These are phyloP conservation scores for Malassezia restricta DNA, from an alignment of 1,284 basidiomycete genomes.

Conservation along the genomic window DNA sequence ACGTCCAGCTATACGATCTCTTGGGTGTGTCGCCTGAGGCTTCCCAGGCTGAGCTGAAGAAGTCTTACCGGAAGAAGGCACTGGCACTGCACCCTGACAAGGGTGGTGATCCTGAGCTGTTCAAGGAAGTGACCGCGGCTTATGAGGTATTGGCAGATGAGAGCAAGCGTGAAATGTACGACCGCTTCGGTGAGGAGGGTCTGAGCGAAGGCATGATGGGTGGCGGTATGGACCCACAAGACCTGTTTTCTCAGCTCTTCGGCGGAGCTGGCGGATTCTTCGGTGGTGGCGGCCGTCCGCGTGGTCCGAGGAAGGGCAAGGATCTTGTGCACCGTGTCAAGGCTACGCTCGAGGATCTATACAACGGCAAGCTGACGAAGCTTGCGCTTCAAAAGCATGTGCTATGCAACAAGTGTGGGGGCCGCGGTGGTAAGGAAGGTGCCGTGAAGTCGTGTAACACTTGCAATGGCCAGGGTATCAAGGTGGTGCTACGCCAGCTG, in stretches of 20 bases:
- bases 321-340: constrained; percentile 94
- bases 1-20: constrained; percentile 40
- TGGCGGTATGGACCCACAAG: constrained; percentile 92
- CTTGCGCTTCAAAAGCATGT: constrained; percentile 91
- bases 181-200: constrained; percentile 85
- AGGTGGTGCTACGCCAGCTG: constrained; percentile 83
- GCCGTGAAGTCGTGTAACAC: constrained; percentile 67
- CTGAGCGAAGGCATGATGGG: constrained; percentile 57
- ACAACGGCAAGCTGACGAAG: constrained; percentile 96
- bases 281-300: constrained; percentile 56
- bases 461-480: constrained; percentile 84
- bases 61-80: constrained; percentile 39
- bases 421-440: constrained; percentile 94
- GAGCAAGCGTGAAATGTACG: constrained; percentile 62
- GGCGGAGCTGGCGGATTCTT: constrained; percentile 57
- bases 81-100: constrained; percentile 71
- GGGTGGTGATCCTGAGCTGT: constrained; percentile 82
- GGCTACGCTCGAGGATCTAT: constrained; percentile 91
- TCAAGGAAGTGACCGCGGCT: constrained; percentile 95
- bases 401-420: constrained; percentile 83
- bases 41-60: constrained; percentile 40
- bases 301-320: constrained; percentile 90
- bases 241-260: constrained; percentile 95
- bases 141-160: constrained; percentile 89
- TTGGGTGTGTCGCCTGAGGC: constrained; percentile 34